Evolutionary conservation across 2,329 filamentous ascomycete species (phyloP), one percentile per base, ranked within the genome.

Genomic region (Colletotrichum falcatum): DNA sequence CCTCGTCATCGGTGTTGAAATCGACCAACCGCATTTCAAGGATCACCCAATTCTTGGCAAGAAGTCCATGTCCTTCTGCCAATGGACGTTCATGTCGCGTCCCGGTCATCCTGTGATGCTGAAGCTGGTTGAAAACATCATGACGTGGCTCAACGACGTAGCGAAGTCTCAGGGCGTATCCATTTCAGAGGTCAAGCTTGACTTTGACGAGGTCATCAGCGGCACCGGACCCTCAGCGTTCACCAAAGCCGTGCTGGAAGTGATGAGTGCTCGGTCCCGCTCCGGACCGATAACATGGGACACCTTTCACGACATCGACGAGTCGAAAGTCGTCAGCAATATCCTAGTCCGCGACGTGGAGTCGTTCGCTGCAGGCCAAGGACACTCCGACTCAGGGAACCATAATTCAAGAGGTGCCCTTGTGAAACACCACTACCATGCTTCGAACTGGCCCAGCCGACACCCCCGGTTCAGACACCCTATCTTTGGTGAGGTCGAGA

Each of bases 341-440:
- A 86, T 92, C 1, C 83, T 93, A 0, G 90, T 93, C 0, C 84
- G 92, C 18, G 90, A 90, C 2, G 90, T 93, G 5, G 90, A 93
- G 78, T 90, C 90, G 0, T 93, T 93, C 74, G 91, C 91, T 18
- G 91, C 91, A 0, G 91, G 91, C 16, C 91, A 93, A 78, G 91
- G 91, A 16, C 91, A 93, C 78, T 93, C 91, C 0, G 88, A 93
- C 76, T 92, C 90, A 0, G 91, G 91, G 18, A 92, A 90, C 75
- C 91, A 93, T 78, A 86, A 91, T 61, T 85, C 90, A 1, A 84
- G 89, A 61, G 85, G 86, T 26, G 91, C 91, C 1, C 82, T 93
- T 1, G 90, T 93, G 30, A 91, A 90, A 78, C 91, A 94, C 77
- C 90, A 93, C 78, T 94, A 92, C 75, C 91, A 93, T 78, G 91